A percentile compares a stretch with the other conserved stretches of the same genome.
These are phyloP conservation scores for Chaetomium tenue DNA, from an alignment of 495 filamentous ascomycete species.

Conservation along the genomic window DNA sequence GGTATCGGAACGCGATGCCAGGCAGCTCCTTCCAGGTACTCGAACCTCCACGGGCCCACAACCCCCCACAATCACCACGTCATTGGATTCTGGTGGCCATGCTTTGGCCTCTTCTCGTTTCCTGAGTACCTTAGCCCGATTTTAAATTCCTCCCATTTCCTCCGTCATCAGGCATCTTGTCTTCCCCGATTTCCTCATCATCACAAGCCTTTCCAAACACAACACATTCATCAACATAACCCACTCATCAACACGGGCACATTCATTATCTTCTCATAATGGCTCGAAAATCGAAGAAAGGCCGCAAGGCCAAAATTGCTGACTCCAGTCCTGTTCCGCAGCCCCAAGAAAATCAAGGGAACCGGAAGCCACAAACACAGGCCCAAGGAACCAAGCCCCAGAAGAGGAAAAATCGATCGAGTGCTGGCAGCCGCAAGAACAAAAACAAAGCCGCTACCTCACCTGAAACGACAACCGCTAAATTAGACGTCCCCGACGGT, in stretches of 20 bases:
- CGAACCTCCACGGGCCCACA: neutral
- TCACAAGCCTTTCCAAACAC: too few species aligned
- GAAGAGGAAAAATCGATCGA: neutral
- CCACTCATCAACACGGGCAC: too few species aligned
- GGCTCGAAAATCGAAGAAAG: neutral
- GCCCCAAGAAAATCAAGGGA: neutral
- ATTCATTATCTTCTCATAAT: neutral
- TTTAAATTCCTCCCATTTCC: neutral
- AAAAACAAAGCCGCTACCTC: neutral
- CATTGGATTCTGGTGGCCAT: neutral
- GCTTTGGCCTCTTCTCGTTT: neutral
- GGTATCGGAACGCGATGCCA: neutral
- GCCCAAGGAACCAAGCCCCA: neutral
- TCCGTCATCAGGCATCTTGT: neutral
- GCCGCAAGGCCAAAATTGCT: neutral
- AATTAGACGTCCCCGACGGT: constrained; percentile 13
- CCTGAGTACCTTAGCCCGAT: neutral
- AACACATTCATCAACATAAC: too few species aligned
- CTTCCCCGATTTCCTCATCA: neutral
- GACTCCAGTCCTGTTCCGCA: neutral
- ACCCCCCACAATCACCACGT: neutral
- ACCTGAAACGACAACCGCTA: neutral
- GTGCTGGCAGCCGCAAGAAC: neutral
- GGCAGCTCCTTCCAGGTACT: neutral
- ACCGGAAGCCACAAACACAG: neutral